Base-by-base conservation (phyloP, 345 rosid species). In the Viola odorata region DNA sequence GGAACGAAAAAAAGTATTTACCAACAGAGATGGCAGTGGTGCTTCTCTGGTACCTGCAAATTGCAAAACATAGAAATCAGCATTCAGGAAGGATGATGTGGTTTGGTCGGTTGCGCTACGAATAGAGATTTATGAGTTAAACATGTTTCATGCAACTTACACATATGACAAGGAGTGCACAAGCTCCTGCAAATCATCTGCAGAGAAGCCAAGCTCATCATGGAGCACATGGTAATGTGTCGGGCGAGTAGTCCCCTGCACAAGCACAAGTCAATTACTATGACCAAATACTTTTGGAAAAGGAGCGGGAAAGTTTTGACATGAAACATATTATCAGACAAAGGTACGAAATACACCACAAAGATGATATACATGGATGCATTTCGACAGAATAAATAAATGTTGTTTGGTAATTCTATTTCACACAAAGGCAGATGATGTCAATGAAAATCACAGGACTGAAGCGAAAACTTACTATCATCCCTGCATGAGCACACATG, bases 401-500 rank as follows among this genome's bases (percentile, higher is more conserved):
- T 23, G 32, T 23, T 23, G 32, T 23, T 23, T 23, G 32, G 32
- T 23, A 23, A 23, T 23, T 23, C 32, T 23, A 0, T 1, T 23
- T 23, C 32, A 23, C 32, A 23, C 32, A 23, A 23, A 23, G 1
- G 32, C 32, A 23, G 32, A 23, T 23, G 2, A 23, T 23, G 32
- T 23, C 32, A 23, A 23, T 23, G 32, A 23, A 23, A 23, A 23
- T 23, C 32, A 23, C 50, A 11, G 5, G 16, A n/a, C n/a, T 5
- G 11, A 9, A 13, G 16, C 32, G 14, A 12, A 7, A 14, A 60
- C 84, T 72, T 48, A 77, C 81, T 50, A 77, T 80, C 81, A 75
- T 77, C 36, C 80, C 84, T 0, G 81, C 81, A 42, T 72, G 81
- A 3, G 81, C 81, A 69, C 80, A 74, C 48, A 80, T 52, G 47